A percentile compares a stretch with the other conserved stretches of the same genome.
phyloP scores from a whole-genome alignment of 2,329 filamentous ascomycete species.

The Iodosphaeria phyllophila region DNA sequence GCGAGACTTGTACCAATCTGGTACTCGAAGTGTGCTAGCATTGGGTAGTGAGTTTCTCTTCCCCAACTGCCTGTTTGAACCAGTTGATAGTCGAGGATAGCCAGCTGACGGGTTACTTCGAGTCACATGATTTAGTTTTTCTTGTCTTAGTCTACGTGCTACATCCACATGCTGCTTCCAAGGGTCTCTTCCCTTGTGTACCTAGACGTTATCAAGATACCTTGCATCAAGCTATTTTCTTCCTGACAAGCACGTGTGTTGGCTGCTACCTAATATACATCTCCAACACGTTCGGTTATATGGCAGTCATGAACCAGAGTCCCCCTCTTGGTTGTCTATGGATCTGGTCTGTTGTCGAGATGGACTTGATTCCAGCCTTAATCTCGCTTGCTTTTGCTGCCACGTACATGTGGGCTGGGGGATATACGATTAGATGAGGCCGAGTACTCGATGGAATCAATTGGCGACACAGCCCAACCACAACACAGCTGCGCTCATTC shows the following conservation, averaged over 20 bases:
- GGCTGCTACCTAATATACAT: conserved; percentile 71
- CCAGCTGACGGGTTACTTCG: conserved; percentile 2
- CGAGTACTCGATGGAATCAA: no score
- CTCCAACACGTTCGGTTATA: conserved; percentile 63
- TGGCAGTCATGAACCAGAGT: conserved; percentile 78
- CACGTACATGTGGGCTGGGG: conserved; percentile 27
- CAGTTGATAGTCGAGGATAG: not conserved
- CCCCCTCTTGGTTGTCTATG: conserved; percentile 81
- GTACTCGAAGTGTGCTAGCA: conserved; percentile 30
- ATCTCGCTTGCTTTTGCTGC: conserved; percentile 27
- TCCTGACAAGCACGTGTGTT: conserved; percentile 34
- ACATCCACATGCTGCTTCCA: conserved; percentile 31
- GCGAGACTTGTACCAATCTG: conserved; percentile 38
- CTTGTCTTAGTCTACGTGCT: conserved; percentile 34
- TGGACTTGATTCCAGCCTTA: conserved; percentile 50
- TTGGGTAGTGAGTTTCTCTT: conserved; percentile 25
- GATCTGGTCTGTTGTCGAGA: conserved; percentile 84
- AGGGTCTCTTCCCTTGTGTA: conserved; percentile 29
- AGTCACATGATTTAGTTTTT: conserved; percentile 24
- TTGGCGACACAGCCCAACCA: no score
- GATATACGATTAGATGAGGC: conserved; percentile 27
- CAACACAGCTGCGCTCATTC: no score
- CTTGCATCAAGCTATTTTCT: conserved; percentile 44
- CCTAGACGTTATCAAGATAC: conserved; percentile 23
- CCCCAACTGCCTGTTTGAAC: not conserved